A percentile compares a stretch with the other conserved stretches of the same genome.
phyloP scores from a whole-genome alignment of 176 grass and related monocot species.

The Aegilops longissima region DNA sequence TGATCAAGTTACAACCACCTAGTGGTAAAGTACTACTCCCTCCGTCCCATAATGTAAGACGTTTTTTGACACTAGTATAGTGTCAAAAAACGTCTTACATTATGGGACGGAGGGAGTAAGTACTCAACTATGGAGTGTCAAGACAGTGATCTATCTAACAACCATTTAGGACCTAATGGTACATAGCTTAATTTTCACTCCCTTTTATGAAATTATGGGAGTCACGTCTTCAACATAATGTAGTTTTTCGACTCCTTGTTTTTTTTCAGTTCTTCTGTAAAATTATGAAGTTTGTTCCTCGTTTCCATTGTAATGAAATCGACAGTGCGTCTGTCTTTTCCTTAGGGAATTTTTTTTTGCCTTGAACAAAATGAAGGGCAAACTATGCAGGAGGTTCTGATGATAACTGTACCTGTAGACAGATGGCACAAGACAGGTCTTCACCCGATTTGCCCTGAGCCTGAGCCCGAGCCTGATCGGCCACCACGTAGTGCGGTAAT shows the following conservation, averaged over 20 bases:
- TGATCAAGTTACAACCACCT: background rate
- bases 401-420: slow-evolving; percentile 64
- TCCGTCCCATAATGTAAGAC: too few relatives aligned
- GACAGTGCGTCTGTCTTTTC: background rate
- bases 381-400: background rate
- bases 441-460: slow-evolving; percentile 42
- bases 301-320: background rate
- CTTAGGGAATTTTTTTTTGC: background rate
- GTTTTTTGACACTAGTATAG: too few relatives aligned
- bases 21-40: background rate
- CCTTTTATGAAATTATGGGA: background rate
- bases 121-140: background rate
- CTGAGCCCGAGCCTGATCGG: slow-evolving; percentile 47
- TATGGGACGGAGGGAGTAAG: background rate
- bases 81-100: too few relatives aligned
- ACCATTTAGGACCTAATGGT: background rate
- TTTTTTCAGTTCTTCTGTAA: background rate
- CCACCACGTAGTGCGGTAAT: slow-evolving; percentile 55
- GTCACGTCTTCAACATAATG: background rate
- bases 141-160: background rate
- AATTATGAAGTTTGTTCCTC: background rate
- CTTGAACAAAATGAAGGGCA: background rate
- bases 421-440: slow-evolving; percentile 62
- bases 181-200: background rate
- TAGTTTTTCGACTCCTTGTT: background rate